Percentiles rank a stretch among this genome's conserved stretches.
Evolutionary conservation across 164 flowering plant species (phyloP).

Genomic region (Vitis rupestris): DNA sequence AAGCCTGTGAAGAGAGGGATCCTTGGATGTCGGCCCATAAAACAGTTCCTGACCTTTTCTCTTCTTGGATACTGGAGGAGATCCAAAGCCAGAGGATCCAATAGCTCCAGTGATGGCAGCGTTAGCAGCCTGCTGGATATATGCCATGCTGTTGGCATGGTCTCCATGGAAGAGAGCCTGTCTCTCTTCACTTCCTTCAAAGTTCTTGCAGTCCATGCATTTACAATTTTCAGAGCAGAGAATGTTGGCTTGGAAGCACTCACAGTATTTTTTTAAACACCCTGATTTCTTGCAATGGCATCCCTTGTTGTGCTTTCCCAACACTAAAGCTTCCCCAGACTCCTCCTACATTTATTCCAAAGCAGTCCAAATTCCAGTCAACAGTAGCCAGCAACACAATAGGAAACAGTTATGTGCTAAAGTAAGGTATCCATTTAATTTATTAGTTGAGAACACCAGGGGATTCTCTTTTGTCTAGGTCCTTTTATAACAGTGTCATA

Average conservation of each 20-base stretch:
- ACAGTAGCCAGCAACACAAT: neutral
- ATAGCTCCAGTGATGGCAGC: constrained; percentile 97
- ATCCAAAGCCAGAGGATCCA: constrained; percentile 88
- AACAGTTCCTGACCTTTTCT: constrained; percentile 70
- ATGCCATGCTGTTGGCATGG: constrained; percentile 58
- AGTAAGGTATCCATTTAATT: neutral
- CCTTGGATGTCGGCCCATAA: constrained; percentile 52
- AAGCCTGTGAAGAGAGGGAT: constrained; percentile 47
- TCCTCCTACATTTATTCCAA: constrained; percentile 55
- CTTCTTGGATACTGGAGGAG: constrained; percentile 70
- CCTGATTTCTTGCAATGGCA: constrained; percentile 99
- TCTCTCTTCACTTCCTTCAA: constrained; percentile 97
- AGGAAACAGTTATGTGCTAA: neutral
- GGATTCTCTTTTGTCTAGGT: too few relatives aligned
- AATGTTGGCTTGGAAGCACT: constrained; percentile 96
- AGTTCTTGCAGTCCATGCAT: constrained; percentile 95
- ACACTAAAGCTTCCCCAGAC: constrained; percentile 51
- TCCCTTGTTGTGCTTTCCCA: constrained; percentile 94
- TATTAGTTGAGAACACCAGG: too few relatives aligned
- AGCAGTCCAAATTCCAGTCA: constrained; percentile 14
- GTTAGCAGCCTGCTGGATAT: constrained; percentile 94
- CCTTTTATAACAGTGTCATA: too few relatives aligned
- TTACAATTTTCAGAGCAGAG: constrained; percentile 96
- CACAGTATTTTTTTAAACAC: constrained; percentile 96
- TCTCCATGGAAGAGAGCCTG: constrained; percentile 85